These are phyloP conservation scores for Wakefieldia striispora DNA, from an alignment of 768 basidiomycete species.

Conservation along the genomic window DNA sequence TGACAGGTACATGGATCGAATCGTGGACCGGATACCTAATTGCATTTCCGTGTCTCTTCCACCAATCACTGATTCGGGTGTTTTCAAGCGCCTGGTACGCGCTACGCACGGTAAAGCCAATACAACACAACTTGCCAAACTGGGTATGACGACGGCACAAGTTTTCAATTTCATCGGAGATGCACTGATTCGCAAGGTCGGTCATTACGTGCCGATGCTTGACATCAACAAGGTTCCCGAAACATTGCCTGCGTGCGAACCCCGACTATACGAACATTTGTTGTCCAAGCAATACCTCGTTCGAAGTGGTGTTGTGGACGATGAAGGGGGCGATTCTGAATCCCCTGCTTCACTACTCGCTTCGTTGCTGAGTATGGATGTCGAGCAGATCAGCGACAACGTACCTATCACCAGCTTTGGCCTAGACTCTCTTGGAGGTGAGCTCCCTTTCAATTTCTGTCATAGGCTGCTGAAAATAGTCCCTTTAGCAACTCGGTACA, in stretches of 20 bases:
- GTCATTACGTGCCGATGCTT: constrained; percentile 33
- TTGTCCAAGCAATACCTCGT: constrained; percentile 22
- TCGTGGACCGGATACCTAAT: constrained; percentile 30
- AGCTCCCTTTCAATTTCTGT: neutral
- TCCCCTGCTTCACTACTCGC: constrained; percentile 27
- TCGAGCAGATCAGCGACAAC: constrained; percentile 28
- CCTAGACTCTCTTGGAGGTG: constrained; percentile 26
- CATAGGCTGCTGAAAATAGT: neutral
- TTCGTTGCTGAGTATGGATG: constrained; percentile 22
- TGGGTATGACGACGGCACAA: constrained; percentile 32
- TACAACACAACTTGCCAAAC: constrained; percentile 28
- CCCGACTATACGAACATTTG: constrained; percentile 26
- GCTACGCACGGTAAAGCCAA: constrained; percentile 27
- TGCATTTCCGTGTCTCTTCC: constrained; percentile 34
- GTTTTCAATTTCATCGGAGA: constrained; percentile 33
- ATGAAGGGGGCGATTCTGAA: constrained; percentile 15
- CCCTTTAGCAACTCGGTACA: constrained; percentile 28
- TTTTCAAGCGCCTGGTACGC: constrained; percentile 33
- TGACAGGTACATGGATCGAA: constrained; percentile 33
- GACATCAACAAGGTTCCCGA: constrained; percentile 23
- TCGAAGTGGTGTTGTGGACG: constrained; percentile 3
- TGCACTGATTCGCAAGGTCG: constrained; percentile 26
- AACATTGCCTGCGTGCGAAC: constrained; percentile 26
- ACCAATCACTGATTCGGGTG: constrained; percentile 34
- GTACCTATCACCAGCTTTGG: constrained; percentile 30